These are phyloP conservation scores for Agrocybe pediades DNA, from an alignment of 768 basidiomycete genomes.

Conservation along the genomic window DNA sequence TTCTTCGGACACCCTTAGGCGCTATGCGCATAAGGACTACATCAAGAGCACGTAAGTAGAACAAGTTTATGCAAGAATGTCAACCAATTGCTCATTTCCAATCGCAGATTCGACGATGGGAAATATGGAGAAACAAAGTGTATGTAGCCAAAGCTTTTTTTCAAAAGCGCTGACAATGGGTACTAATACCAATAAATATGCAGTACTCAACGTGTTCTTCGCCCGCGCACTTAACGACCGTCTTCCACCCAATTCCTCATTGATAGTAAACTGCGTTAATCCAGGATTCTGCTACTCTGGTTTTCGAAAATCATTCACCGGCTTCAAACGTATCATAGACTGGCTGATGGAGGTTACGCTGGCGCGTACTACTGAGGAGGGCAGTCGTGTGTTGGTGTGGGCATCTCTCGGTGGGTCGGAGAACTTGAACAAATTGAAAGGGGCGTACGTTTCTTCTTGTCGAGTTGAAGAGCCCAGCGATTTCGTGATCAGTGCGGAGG, in stretches of 20 bases:
- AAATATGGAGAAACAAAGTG: slow-evolving; percentile 16
- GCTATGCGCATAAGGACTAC: neutral
- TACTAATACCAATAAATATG: too few species aligned
- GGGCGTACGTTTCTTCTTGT: slow-evolving; percentile 26
- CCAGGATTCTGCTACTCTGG: slow-evolving; percentile 47
- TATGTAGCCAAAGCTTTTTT: neutral
- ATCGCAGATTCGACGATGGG: neutral
- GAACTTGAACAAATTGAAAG: slow-evolving; percentile 21
- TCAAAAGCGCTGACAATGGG: too few species aligned
- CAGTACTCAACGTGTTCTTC: slow-evolving; percentile 46
- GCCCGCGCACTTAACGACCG: slow-evolving; percentile 35
- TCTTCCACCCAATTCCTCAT: slow-evolving; percentile 22
- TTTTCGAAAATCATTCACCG: slow-evolving; percentile 25
- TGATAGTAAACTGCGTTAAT: slow-evolving; percentile 39
- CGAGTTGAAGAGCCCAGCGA: slow-evolving; percentile 29
- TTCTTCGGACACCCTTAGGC: neutral
- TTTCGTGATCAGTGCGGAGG: slow-evolving; percentile 25
- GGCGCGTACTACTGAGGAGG: slow-evolving; percentile 38
- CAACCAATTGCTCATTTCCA: neutral
- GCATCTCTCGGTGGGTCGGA: slow-evolving; percentile 24
- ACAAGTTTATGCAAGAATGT: neutral
- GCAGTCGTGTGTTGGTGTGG: slow-evolving; percentile 33
- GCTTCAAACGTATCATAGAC: slow-evolving; percentile 14
- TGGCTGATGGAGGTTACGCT: slow-evolving; percentile 31
- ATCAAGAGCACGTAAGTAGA: neutral